A percentile compares a stretch with the other conserved stretches of the same genome.
Evolutionary conservation across 2,329 filamentous ascomycete species (phyloP).

Genomic region (Xylaria sp.): DNA sequence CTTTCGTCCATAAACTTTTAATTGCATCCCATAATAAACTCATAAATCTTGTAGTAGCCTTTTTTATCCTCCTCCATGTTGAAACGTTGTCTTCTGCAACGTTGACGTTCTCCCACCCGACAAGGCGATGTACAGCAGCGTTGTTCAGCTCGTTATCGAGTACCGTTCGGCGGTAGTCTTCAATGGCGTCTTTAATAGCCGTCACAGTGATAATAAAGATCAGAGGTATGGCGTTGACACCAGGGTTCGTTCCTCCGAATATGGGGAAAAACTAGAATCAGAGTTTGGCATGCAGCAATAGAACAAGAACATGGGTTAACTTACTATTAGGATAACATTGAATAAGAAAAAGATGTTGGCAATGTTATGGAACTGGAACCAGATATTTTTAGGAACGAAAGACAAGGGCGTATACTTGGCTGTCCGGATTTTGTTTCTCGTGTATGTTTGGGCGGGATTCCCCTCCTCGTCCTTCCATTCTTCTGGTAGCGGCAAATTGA

Average conservation of each 20-base stretch:
- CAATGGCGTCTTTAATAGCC: slow-evolving; percentile 91
- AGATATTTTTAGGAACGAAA: slow-evolving; percentile 96
- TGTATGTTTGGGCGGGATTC: slow-evolving; percentile 73
- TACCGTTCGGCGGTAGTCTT: slow-evolving; percentile 91
- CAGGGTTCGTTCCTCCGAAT: slow-evolving; percentile 91
- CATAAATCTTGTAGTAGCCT: slow-evolving; percentile 75
- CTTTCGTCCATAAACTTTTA: slow-evolving; percentile 59
- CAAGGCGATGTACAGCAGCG: slow-evolving; percentile 88
- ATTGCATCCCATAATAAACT: slow-evolving; percentile 63
- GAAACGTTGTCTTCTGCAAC: slow-evolving; percentile 87
- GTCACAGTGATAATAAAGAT: slow-evolving; percentile 93
- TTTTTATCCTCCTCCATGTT: slow-evolving; percentile 88
- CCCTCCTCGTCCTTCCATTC: slow-evolving; percentile 84
- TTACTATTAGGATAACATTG: slow-evolving; percentile 91
- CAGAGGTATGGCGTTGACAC: slow-evolving; percentile 86
- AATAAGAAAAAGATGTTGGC: slow-evolving; percentile 99
- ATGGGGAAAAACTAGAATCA: slow-evolving; percentile 86
- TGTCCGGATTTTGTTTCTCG: slow-evolving; percentile 96
- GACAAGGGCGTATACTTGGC: slow-evolving; percentile 96
- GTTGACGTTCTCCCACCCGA: slow-evolving; percentile 94
- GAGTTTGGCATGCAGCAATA: slow-evolving; percentile 23
- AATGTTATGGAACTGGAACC: slow-evolving; percentile 98
- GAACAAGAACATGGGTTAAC: slow-evolving; percentile 52
- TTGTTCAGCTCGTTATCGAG: slow-evolving; percentile 97
- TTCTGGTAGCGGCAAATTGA: slow-evolving; percentile 83